These are phyloP conservation scores for Euclidium syriacum DNA, from an alignment of 345 rosid species.

Conservation along the genomic window DNA sequence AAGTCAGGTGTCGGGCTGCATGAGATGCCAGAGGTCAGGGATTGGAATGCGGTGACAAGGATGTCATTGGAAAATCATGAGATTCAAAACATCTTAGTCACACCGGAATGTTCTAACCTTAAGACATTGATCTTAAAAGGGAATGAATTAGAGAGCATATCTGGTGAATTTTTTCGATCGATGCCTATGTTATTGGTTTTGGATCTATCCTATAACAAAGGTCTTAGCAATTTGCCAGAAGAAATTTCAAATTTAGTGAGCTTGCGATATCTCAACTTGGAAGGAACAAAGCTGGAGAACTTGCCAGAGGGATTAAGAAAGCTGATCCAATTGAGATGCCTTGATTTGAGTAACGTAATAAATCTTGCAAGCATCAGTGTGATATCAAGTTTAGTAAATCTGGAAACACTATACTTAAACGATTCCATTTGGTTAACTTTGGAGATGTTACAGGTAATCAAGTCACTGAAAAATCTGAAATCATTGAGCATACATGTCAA, in stretches of 20 bases:
- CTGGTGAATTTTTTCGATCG: slow-evolving; percentile 10
- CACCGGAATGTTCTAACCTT: slow-evolving; percentile 27
- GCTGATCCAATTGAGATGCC: neutral
- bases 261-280: too few relatives aligned
- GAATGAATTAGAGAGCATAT: slow-evolving; percentile 8
- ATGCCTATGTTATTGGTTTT: slow-evolving; percentile 31
- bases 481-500: neutral
- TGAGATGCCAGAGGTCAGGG: slow-evolving; percentile 1
- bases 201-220: slow-evolving; percentile 12
- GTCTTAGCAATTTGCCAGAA: slow-evolving; percentile 12
- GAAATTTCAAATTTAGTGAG: slow-evolving; percentile 11
- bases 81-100: slow-evolving; percentile 12
- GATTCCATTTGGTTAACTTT: neutral
- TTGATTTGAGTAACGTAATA: neutral
- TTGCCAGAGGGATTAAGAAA: too few relatives aligned
- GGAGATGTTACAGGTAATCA: neutral
- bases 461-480: neutral
- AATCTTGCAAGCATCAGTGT: neutral
- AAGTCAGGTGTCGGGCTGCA: neutral
- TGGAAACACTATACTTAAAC: neutral
- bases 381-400: neutral
- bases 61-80: slow-evolving; percentile 27
- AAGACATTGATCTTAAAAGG: slow-evolving; percentile 18
- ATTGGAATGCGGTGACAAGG: slow-evolving; percentile 16
- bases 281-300: too few relatives aligned